A percentile compares a stretch with the other conserved stretches of the same genome.
These are phyloP conservation scores for Avena sativa DNA, from an alignment of 176 grass and related monocot genomes.

Conservation along the genomic window DNA sequence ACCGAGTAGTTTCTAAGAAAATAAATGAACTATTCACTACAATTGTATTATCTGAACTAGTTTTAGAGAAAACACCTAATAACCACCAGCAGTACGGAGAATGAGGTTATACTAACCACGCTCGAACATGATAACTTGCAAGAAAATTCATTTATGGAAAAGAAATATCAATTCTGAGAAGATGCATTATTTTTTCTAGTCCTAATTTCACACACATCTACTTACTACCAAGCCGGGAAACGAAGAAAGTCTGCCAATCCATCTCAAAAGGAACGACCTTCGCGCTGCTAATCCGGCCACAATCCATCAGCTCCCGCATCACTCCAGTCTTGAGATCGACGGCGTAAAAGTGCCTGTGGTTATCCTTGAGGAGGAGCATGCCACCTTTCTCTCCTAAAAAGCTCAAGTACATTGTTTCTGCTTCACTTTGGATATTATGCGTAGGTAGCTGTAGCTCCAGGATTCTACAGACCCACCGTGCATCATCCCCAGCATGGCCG, in stretches of 20 bases:
- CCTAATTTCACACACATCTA: neutral
- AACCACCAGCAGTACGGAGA: too few species aligned
- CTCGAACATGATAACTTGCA: neutral
- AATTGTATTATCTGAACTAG: too few species aligned
- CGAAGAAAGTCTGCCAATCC: neutral
- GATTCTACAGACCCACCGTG: neutral
- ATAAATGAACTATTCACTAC: too few species aligned
- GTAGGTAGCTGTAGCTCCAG: neutral
- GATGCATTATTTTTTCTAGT: too few species aligned
- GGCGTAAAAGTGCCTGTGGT: neutral
- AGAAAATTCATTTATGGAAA: neutral
- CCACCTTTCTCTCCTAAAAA: neutral
- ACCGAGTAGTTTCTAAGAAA: too few species aligned
- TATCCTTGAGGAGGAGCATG: neutral
- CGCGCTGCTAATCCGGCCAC: neutral
- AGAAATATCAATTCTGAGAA: neutral
- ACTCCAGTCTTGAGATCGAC: neutral
- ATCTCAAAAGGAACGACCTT: neutral
- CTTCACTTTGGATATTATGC: neutral
- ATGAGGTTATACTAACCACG: neutral
- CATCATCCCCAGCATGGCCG: neutral
- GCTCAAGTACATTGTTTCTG: neutral
- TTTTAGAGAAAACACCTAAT: too few species aligned
- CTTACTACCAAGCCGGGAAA: neutral
- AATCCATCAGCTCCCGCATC: neutral